Evolutionary conservation across 2,329 filamentous ascomycete species (phyloP), one percentile per base, ranked within the genome.

Genomic region (Saccharata proteae): DNA sequence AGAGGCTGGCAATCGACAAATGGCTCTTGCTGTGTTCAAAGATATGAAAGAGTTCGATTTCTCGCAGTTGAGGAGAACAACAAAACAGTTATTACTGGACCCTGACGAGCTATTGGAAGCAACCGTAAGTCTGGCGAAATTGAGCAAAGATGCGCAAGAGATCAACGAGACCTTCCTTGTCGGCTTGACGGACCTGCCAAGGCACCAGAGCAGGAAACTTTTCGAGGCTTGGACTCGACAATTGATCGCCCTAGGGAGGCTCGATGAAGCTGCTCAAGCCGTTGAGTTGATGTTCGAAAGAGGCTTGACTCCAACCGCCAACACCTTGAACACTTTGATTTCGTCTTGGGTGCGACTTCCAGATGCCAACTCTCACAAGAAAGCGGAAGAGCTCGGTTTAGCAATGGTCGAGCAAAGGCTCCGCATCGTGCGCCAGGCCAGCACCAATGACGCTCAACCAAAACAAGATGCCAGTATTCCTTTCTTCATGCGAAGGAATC

Each of bases 171-270:
- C 68, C 8, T 65, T 64, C 1, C 46, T 69, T 4, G 53, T 60
- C 7, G 61, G 61, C 2, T 47, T 77, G 16, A 62, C 63, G 4
- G 48, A 62, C 16, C 47, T 78, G 13, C 74, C 74, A 4, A 59
- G 64, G 26, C 29, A 35, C 6, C 90, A 92, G n/a, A 28, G 23
- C 52, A 76, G 78, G 40, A 88, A 84, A 55, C 82, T 93, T 54
- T 80, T 85, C 42, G 80, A 78, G 19, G 86, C 83, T 45, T 93
- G 85, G 86, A 68, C 93, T 47, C 88, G 88, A 54, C 74, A 80
- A 29, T 69, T 92, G 6, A 80, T 92, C 34, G 77, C 77, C 11
- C 71, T 76, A 36, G 66, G 45, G 47, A 56, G 44, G 5, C 47
- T 54, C 4, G 70, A 80, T 35, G 79, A 77, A 2, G 82, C 83